Conservation (phyloP, 306 rosid genomes). For the Vigna hirtella region DNA sequence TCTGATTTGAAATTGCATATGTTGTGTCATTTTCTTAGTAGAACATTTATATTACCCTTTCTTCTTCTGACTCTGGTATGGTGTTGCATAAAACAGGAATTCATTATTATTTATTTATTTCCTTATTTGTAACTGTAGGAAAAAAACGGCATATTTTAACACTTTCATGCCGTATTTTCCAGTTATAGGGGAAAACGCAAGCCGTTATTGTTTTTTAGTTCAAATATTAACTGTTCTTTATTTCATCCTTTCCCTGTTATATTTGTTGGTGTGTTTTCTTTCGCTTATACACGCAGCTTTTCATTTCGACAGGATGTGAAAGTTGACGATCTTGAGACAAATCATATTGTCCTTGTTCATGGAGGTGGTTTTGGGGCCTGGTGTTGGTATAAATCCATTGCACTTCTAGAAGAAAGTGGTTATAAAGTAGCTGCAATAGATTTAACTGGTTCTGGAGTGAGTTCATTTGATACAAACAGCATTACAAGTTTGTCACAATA, state of each 20-base stretch:
- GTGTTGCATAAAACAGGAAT: slow-evolving; percentile 7
- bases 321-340: slow-evolving; percentile 87
- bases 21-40: neutral
- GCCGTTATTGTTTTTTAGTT: neutral
- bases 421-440: slow-evolving; percentile 86
- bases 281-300: slow-evolving; percentile 24
- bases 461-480: slow-evolving; percentile 75
- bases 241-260: slow-evolving; percentile 4
- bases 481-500: slow-evolving; percentile 77
- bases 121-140: neutral
- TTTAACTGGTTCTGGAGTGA: slow-evolving; percentile 93
- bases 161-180: slow-evolving; percentile 11
- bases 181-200: neutral
- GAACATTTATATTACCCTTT: neutral
- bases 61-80: slow-evolving; percentile 21
- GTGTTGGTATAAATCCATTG: slow-evolving; percentile 99
- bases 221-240: slow-evolving; percentile 24
- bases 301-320: slow-evolving; percentile 66
- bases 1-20: slow-evolving; percentile 13
- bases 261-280: slow-evolving; percentile 33
- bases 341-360: slow-evolving; percentile 89
- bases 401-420: slow-evolving; percentile 92
- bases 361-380: slow-evolving; percentile 99
- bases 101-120: neutral
- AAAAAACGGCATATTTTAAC: neutral